A percentile compares a stretch with the other conserved stretches of the same genome.
Evolutionary conservation across 768 basidiomycete species (phyloP).

Genomic region (Boletus insuetus): DNA sequence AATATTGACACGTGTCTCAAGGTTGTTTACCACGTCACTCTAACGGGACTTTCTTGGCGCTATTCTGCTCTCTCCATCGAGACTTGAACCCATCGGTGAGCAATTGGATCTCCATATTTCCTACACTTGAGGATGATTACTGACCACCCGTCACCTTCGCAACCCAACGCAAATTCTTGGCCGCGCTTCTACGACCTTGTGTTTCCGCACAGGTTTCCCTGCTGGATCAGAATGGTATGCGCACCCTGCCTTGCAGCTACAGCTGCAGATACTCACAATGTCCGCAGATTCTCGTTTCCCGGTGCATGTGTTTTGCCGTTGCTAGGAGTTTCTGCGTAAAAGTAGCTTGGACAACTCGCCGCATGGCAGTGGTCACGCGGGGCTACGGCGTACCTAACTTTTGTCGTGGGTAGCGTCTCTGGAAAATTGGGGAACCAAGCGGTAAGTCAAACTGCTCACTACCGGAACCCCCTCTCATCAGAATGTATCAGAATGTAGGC

Average conservation of each 20-base stretch:
- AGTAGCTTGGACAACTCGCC: not conserved
- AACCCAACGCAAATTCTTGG: not conserved
- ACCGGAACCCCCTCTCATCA: too few relatives aligned
- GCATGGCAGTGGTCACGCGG: not conserved
- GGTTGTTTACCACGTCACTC: too few relatives aligned
- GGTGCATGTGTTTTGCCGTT: not conserved
- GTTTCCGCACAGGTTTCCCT: not conserved
- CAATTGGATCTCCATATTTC: not conserved
- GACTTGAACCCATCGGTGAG: not conserved
- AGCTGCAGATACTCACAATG: not conserved
- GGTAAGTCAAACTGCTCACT: too few relatives aligned
- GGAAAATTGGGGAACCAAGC: not conserved
- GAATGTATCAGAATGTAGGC: not conserved
- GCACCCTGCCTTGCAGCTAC: not conserved
- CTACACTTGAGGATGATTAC: not conserved
- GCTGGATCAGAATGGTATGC: not conserved
- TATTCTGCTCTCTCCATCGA: too few relatives aligned
- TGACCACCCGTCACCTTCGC: not conserved
- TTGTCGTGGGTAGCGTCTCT: not conserved
- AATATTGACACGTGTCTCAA: too few relatives aligned
- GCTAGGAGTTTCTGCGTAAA: not conserved
- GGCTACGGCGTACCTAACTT: constrained; percentile 1
- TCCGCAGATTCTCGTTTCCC: constrained; percentile 1
- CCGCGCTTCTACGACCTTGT: not conserved
- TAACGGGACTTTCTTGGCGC: too few relatives aligned